These are phyloP conservation scores for Jatropha multifida DNA, from an alignment of 441 rosid species.

Conservation along the genomic window DNA sequence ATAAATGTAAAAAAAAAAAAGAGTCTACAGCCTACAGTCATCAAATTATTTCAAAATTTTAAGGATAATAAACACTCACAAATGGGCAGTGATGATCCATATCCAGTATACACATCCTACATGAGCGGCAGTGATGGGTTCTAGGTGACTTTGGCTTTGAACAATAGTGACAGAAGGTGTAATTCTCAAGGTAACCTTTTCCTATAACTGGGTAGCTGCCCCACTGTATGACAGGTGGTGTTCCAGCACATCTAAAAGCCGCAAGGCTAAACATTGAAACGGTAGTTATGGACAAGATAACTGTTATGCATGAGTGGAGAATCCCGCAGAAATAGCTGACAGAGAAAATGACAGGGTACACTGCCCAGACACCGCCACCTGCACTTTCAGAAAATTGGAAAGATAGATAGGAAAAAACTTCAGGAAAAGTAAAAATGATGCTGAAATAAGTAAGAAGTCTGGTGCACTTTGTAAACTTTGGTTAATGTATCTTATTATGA, in stretches of 20 bases:
- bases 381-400: slow-evolving; percentile 32
- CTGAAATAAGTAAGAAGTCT: background rate
- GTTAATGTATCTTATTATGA: background rate
- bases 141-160: slow-evolving; percentile 84
- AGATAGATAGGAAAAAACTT: slow-evolving; percentile 13
- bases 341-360: slow-evolving; percentile 71
- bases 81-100: slow-evolving; percentile 99
- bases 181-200: slow-evolving; percentile 67
- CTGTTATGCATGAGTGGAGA: slow-evolving; percentile 48
- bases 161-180: slow-evolving; percentile 76
- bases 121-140: slow-evolving; percentile 90
- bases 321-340: slow-evolving; percentile 54
- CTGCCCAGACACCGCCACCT: slow-evolving; percentile 96
- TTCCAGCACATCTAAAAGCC: slow-evolving; percentile 72
- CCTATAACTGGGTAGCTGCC: slow-evolving; percentile 88
- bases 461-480: background rate
- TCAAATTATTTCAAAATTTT: background rate
- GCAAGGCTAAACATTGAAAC: slow-evolving; percentile 60
- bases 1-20: background rate
- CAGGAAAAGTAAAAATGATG: background rate
- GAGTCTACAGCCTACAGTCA: background rate
- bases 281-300: slow-evolving; percentile 50
- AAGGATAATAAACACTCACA: slow-evolving; percentile 47
- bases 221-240: slow-evolving; percentile 56
- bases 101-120: slow-evolving; percentile 82